Evolutionary conservation across 2,329 filamentous ascomycete genomes (phyloP), one percentile per base, ranked within the genome.

Genomic region (Blumeria hordei): DNA sequence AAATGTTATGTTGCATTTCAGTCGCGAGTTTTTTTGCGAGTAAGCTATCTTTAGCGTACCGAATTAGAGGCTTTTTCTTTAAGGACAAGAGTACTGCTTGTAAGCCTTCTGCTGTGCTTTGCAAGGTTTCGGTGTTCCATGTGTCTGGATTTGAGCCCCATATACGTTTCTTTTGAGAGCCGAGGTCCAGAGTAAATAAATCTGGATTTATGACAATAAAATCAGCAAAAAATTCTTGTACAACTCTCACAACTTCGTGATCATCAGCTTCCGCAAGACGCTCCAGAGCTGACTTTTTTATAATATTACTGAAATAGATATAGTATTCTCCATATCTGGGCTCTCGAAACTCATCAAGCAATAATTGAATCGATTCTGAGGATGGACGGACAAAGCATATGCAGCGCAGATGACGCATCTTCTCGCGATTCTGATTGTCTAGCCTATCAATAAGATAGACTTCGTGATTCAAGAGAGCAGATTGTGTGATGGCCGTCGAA

Each of bases 281-380:
- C 67, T 98, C 92, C 28, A 98, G 74, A 0, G 90, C 85, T 1
- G 92, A 96, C 69, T 98, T 98, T 68, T 93, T 94, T 64, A 92
- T 82, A 57, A 98, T 84, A 67, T 98, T 98, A 72, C 88, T 96
- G 68, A 98, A 94, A 68, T 93, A 95, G 56, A 98, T 77, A 65
- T 94, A 80, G 69, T 98, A 98, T 70, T 98, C 92, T 60, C 92
- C 90, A 63, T 98, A 98, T 66, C 88, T 95, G 4, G 92, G 93
- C 53, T 96, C 90, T 58, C 92, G 78, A 55, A 98, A 75, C 71
- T 98, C 92, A 64, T 98, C 92, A 61, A 98, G 90, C 54, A 98
- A 76, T 59, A 85, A 78, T 65, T 98, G 88, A 64, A 96, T 88
- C 5, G 90, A 93, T 61, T 93, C 87, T 11, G 90, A 77, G 0